Base-by-base conservation (phyloP, 768 basidiomycete genomes). In the Podaxis rugospora region DNA sequence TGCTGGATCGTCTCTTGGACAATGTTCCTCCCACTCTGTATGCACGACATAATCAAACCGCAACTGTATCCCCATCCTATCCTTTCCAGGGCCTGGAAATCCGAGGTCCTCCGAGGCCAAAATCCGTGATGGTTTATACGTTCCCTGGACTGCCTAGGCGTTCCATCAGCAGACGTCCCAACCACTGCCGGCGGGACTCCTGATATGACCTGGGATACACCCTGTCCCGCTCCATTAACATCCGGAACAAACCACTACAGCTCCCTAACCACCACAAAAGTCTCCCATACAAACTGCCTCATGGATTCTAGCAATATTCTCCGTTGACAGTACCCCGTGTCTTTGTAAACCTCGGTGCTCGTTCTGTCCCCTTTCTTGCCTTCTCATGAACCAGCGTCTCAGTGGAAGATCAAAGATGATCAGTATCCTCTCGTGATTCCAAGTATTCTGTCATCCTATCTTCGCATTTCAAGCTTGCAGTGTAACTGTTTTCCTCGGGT, bases 181-280 rank as follows among this genome's bases (percentile, higher is more conserved):
- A 23, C 13, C 7, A 42, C 10, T n/a, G 25, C 28, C 57, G 42
- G 7, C 9, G 18, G 11, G 21, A 13, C 21, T 44, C 23, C 13
- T 59, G 50, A 52, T 50, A 39, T 42, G 25, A 35, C 57, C 46
- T 50, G 35, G 56, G 56, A 57, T 57, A 36, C 44, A 11, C 4
- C 7, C 10, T 56, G 47, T 36, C 56, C 16, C 21, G 39, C 16
- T 40, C 49, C 47, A 58, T 58, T 49, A 52, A 16, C 32, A 39
- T 35, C 57, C 57, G 25, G 50, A 40, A 51, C 21, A 25, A 40
- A 59, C 50, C 57, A 51, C 40, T 42, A 25, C 14, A 28, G 14
- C 18, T 16, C 39, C 50, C 35, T 37, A 35, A 6, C 14, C 47
- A n/a, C 49, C 50, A 51, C 50, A 10, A 23, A 39, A n/a, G 23